Base-by-base conservation (phyloP, 1,139 yeast species). In the Magnusiomyces fungicola region DNA sequence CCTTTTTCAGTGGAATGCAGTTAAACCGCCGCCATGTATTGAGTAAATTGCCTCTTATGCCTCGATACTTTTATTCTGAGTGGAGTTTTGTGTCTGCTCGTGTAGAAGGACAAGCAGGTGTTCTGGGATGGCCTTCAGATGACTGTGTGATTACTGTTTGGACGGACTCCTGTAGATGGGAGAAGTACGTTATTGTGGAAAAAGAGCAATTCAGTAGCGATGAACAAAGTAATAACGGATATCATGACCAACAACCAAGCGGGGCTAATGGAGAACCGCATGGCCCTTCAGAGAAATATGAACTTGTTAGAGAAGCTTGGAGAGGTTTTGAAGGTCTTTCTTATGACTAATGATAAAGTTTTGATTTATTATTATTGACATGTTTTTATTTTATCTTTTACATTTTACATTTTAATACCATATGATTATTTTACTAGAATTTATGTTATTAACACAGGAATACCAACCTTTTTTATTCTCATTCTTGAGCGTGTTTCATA, bases 81-180 rank as follows among this genome's bases (percentile, higher is more conserved):
- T 90, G 97, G 97, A 83, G 95, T 43, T 86, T 84, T 68, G 88
- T 89, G 46, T 82, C 90, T 0, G 73, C 80, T n/a, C 83, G 84
- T 57, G 78, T 89, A 34, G 58, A 59, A 18, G 66, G 66, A 7
- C 54, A 56, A 62, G 58, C 63, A 57, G 94, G 96, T 0, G 78
- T 78, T 0, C 58, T 90, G 36, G 96, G 94, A 1, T 87, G 96
- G 96, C 72, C 81, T 1, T 80, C 81, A 12, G 84, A 82, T 56
- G 83, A 78, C 55, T 71, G 80, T 14, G 69, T 87, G 6, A 71
- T 85, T 1, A 73, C 86, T 1, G 66, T 90, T 2, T 89, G 97
- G 96, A 56, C 56, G 23, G 75, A 78, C 53, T 68, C 69, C 42
- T 80, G 82, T 25, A 79, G 81, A 27, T 88, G 97, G 96, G 97